Base-by-base conservation (phyloP, 257 asterid genomes). In the Solanum dulcamara region DNA sequence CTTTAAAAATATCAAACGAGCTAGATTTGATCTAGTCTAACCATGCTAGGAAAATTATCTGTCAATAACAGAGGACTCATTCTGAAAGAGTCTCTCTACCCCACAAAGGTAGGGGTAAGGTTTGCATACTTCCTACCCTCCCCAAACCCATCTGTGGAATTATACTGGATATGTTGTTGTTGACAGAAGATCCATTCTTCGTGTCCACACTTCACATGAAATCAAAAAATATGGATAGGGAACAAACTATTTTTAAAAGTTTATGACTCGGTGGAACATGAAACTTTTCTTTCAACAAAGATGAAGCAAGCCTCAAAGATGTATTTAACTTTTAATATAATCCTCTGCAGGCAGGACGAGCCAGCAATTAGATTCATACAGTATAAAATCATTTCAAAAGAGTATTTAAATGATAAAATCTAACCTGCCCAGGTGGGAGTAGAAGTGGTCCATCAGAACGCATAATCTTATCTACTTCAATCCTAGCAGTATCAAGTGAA, bases 361-460 rank as follows among this genome's bases (percentile, higher is more conserved):
- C n/a, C 60, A 8, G 38, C n/a, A 77, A 46, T 14, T 26, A 14
- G 15, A 26, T 75, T 28, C 33, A 14, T 42, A 44, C 53, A 72
- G 11, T n/a, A 40, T n/a, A 40, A 42, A 15, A 75, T 44, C 60
- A 26, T 44, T 42, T 14, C 42, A 44, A 71, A 30, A 57, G 22
- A 84, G 55, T 3, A 48, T 77, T 46, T 66, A 5, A 32, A 48
- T 70, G 60, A 89, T 67, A 70, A 60, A 75, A 83, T 67, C 80
- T 67, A 89, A 96, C 98, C 98, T 94, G 97, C 88, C 98, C 98
- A 60, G 98, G 99, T 71, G 98, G 92, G 88, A 92, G 93, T n/a
- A 96, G 88, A 89, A 96, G 98, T 32, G 98, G 93, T 38, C 97
- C 99, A 35, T 96, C 97, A 6, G 97, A 92, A 7, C 95, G 97